phyloP scores from a whole-genome alignment of 768 basidiomycete species.

The Coprinopsis sp. region DNA sequence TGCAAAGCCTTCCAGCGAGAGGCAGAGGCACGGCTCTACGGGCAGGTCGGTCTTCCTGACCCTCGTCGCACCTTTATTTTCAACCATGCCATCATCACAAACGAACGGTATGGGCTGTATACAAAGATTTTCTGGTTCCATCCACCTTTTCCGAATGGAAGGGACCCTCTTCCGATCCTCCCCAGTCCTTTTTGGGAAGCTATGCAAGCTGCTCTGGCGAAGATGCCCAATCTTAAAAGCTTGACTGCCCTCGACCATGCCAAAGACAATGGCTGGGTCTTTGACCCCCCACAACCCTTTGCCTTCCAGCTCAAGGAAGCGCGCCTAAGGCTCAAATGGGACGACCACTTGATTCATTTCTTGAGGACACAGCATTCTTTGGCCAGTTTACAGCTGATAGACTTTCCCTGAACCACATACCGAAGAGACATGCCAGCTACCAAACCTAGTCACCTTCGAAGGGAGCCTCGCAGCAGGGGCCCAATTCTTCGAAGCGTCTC shows the following conservation, averaged over 20 bases:
- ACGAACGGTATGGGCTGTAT: slow-evolving; percentile 33
- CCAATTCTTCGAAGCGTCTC: slow-evolving; percentile 32
- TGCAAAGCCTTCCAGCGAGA: slow-evolving; percentile 44
- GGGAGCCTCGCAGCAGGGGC: slow-evolving; percentile 38
- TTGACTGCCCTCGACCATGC: slow-evolving; percentile 39
- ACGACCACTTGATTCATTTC: slow-evolving; percentile 41
- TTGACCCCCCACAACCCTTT: slow-evolving; percentile 33
- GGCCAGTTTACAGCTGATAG: slow-evolving; percentile 30
- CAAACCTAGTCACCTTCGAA: slow-evolving; percentile 39
- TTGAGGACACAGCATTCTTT: slow-evolving; percentile 43
- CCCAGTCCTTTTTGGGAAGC: slow-evolving; percentile 39
- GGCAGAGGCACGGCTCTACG: slow-evolving; percentile 46
- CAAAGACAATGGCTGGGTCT: slow-evolving; percentile 39
- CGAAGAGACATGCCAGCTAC: slow-evolving; percentile 21
- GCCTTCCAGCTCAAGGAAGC: slow-evolving; percentile 47
- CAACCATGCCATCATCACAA: slow-evolving; percentile 34
- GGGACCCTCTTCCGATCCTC: slow-evolving; percentile 20
- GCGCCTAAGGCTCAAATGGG: slow-evolving; percentile 47
- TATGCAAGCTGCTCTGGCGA: slow-evolving; percentile 38
- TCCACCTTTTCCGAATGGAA: slow-evolving; percentile 22
- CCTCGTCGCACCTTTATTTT: slow-evolving; percentile 29
- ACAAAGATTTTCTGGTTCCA: slow-evolving; percentile 41
- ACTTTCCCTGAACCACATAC: slow-evolving; percentile 13
- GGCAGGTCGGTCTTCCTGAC: slow-evolving; percentile 34
- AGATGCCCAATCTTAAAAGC: slow-evolving; percentile 39